Evolutionary conservation across 2,329 filamentous ascomycete species (phyloP).

Genomic region (Grosmannia clavigera): DNA sequence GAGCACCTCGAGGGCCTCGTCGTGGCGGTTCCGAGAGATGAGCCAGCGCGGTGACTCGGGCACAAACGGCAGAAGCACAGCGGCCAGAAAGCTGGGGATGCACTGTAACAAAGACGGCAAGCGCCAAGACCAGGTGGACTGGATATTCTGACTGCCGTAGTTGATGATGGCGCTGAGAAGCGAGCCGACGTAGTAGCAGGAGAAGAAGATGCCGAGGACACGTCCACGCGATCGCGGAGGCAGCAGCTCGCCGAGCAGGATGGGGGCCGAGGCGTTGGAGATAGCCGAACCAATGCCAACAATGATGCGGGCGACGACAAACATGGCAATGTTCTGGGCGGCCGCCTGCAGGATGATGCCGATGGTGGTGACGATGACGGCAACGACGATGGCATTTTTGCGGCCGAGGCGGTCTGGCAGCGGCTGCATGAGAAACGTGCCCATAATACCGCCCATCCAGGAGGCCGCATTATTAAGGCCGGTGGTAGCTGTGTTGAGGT

Average conservation of each 20-base stretch:
- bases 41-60: constrained; percentile 38
- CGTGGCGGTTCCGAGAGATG: constrained; percentile 24
- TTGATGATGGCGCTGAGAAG: constrained; percentile 36
- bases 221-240: constrained; percentile 13
- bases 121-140: constrained; percentile 13
- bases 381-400: constrained; percentile 9
- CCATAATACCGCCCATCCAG: constrained; percentile 13
- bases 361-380: constrained; percentile 7
- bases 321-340: constrained; percentile 17
- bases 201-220: constrained; percentile 33
- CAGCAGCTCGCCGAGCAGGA: constrained; percentile 6
- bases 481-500: constrained; percentile 18
- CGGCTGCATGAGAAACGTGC: constrained; percentile 8
- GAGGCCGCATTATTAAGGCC: constrained; percentile 17
- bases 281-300: constrained; percentile 27
- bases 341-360: constrained; percentile 13
- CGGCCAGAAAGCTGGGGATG: constrained; percentile 11
- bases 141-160: constrained; percentile 14
- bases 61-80: constrained; percentile 10
- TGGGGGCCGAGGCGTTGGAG: constrained; percentile 9
- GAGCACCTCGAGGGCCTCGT: constrained; percentile 9
- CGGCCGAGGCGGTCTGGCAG: constrained; percentile 14
- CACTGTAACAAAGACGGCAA: constrained; percentile 14
- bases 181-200: constrained; percentile 21
- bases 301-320: constrained; percentile 14